Evolutionary conservation across 2,329 filamentous ascomycete genomes (phyloP).

Genomic region (Fusarium sublunatum): DNA sequence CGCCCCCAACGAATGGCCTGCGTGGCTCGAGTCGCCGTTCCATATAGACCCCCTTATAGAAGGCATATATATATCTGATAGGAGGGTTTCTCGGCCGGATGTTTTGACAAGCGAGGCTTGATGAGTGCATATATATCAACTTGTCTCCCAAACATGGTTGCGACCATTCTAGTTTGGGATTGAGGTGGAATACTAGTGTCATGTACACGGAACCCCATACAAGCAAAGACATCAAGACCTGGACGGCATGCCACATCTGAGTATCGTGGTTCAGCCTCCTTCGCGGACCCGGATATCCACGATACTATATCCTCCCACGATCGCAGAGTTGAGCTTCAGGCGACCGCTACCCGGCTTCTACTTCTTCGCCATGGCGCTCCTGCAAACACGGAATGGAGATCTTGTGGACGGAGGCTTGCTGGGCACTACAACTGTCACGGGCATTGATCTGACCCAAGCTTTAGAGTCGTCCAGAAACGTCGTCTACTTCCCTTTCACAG

Average conservation of each 20-base stretch:
- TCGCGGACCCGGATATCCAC: constrained; percentile 24
- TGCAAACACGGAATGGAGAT: constrained; percentile 34
- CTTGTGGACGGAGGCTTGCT: constrained; percentile 37
- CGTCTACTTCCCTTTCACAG: constrained; percentile 43
- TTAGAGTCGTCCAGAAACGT: constrained; percentile 13
- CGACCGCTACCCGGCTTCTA: constrained; percentile 14
- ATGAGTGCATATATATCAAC: constrained; percentile 8
- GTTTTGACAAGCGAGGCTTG: background rate
- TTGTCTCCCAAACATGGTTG: constrained; percentile 16
- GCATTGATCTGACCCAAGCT: constrained; percentile 19
- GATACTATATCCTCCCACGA: constrained; percentile 40
- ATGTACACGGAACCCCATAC: background rate
- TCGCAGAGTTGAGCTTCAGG: constrained; percentile 31
- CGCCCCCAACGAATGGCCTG: background rate
- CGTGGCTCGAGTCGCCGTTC: background rate
- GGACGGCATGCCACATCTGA: constrained; percentile 26
- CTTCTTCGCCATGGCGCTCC: constrained; percentile 46
- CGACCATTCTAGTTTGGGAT: background rate
- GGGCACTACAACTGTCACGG: constrained; percentile 36
- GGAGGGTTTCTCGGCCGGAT: background rate
- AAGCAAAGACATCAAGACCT: background rate
- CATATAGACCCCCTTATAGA: background rate
- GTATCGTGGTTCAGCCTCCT: constrained; percentile 45
- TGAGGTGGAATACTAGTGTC: constrained; percentile 19
- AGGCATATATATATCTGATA: constrained; percentile 1